Evolutionary conservation across 1,284 basidiomycete genomes (phyloP), one percentile per base, ranked within the genome.

Genomic region (Trametes versicolor): DNA sequence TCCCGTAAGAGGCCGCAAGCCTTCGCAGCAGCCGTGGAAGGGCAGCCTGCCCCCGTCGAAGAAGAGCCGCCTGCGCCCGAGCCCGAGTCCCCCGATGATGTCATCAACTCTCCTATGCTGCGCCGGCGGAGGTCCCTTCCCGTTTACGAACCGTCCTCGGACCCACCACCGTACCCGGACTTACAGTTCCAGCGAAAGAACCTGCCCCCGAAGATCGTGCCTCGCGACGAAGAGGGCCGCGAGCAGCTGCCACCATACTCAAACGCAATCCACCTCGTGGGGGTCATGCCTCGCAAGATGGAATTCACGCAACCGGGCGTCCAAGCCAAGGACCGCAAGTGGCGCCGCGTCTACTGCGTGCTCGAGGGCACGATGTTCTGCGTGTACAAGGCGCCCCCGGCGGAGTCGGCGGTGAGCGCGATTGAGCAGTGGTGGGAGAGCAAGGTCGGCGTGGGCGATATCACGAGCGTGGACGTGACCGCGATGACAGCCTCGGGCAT

Each of bases 271-370:
- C 92, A 95, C 76, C 88, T 99, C 70, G 86, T 90, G 56, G 95
- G 93, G 2, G 87, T 92, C 66, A 86, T 99, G 81, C 92, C 93
- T 5, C 88, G 95, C 58, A 99, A 99, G 84, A 89, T 97, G 91
- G 97, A 99, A 82, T 99, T 99, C 76, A 82, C 79, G 1, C 81
- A 86, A 17, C 95, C 96, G 0, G 95, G 95, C 10, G 83, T 95
- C 3, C 95, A 97, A 76, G 91, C 96, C 19, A 88, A 85, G 74
- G 96, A 98, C 74, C 85, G 98, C 41, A 94, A 94, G 73, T 99
- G 97, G 97, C 88, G 92, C 70, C 84, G 93, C 58, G 88, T 92
- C 65, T 87, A 97, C 73, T 94, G 96, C 76, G 94, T 98, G 68
- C 80, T 99, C 47, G 95, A 98, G 74, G 98, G 97, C 45, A 99